Evolutionary conservation across 1,139 yeast species (phyloP).

Genomic region (Sugiyamaella grinbergsii): DNA sequence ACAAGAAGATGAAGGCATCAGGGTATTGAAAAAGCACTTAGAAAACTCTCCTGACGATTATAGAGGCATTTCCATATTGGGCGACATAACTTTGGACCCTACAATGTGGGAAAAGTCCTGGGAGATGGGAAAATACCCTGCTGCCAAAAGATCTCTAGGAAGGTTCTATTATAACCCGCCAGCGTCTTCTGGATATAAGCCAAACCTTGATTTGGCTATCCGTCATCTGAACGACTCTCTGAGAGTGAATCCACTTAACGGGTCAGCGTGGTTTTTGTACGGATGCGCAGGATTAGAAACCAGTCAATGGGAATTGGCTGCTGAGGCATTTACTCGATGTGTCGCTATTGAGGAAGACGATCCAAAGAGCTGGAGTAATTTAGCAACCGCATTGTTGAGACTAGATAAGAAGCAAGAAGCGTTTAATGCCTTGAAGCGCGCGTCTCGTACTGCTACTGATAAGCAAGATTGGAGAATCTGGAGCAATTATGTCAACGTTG

Average conservation of each 20-base stretch:
- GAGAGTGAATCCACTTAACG: constrained; percentile 70
- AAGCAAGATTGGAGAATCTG: constrained; percentile 85
- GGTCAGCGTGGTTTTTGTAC: constrained; percentile 87
- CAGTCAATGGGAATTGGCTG: constrained; percentile 71
- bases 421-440: constrained; percentile 76
- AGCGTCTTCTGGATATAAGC: constrained; percentile 51
- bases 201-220: constrained; percentile 59
- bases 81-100: constrained; percentile 83
- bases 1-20: constrained; percentile 66
- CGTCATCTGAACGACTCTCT: constrained; percentile 75
- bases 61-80: constrained; percentile 79
- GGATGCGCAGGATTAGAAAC: constrained; percentile 88
- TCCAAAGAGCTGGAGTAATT: constrained; percentile 90
- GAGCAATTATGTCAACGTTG: constrained; percentile 83
- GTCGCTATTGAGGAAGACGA: constrained; percentile 82
- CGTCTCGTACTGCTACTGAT: constrained; percentile 64
- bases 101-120: constrained; percentile 81
- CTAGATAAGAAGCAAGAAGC: constrained; percentile 72
- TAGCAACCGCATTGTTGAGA: constrained; percentile 76
- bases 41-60: constrained; percentile 70
- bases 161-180: constrained; percentile 73
- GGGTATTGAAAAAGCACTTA: constrained; percentile 58
- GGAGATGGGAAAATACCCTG: constrained; percentile 78
- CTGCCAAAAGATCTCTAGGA: constrained; percentile 84
- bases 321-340: constrained; percentile 92